A percentile compares a stretch with the other conserved stretches of the same genome.
These are phyloP conservation scores for Annona cherimola DNA, from an alignment of 164 flowering plant genomes.

Conservation along the genomic window DNA sequence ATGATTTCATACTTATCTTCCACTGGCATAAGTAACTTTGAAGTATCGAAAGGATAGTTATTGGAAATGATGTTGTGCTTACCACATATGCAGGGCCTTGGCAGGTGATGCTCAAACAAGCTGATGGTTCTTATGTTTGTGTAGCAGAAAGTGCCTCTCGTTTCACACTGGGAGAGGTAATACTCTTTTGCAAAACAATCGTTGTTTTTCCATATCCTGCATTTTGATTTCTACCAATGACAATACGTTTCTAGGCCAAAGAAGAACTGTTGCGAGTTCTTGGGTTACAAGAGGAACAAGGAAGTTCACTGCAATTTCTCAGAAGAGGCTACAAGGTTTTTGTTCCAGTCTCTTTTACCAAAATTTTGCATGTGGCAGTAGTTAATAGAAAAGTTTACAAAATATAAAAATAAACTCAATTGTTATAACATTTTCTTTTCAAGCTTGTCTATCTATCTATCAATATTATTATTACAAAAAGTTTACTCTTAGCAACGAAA, in stretches of 20 bases:
- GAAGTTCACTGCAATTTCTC: slow-evolving; percentile 87
- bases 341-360: neutral
- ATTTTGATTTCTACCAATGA: neutral
- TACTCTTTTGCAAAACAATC: neutral
- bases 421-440: neutral
- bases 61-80: neutral
- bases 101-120: slow-evolving; percentile 99
- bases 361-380: neutral
- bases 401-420: neutral
- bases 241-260: slow-evolving; percentile 53
- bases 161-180: slow-evolving; percentile 89
- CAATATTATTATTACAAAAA: no score
- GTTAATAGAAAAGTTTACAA: neutral
- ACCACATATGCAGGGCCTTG: slow-evolving; percentile 69
- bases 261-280: slow-evolving; percentile 92
- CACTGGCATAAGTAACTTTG: neutral
- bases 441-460: neutral
- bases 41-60: neutral
- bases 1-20: neutral
- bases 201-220: neutral
- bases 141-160: slow-evolving; percentile 89
- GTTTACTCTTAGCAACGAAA: no score
- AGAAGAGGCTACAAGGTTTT: slow-evolving; percentile 93
- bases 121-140: slow-evolving; percentile 83
- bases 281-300: slow-evolving; percentile 91